Evolutionary conservation across 164 flowering plant species (phyloP).

Genomic region (Akebia trifoliata): DNA sequence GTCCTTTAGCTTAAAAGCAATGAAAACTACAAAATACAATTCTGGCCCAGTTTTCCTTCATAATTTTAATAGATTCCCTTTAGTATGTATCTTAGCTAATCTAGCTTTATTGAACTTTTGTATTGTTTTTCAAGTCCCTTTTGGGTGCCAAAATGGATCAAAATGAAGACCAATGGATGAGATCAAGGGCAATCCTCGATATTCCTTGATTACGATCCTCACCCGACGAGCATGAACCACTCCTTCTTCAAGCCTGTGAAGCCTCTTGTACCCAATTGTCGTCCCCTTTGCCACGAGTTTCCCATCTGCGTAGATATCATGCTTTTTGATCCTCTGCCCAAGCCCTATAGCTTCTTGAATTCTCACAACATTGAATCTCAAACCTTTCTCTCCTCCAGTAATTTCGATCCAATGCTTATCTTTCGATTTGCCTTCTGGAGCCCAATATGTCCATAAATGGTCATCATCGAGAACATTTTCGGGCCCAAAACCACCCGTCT

Average conservation of each 20-base stretch:
- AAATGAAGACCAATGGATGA: slow-evolving; percentile 73
- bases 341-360: slow-evolving; percentile 91
- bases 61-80: background rate
- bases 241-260: slow-evolving; percentile 61
- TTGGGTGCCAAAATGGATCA: slow-evolving; percentile 69
- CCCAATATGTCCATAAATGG: slow-evolving; percentile 89
- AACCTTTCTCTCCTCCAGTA: slow-evolving; percentile 16
- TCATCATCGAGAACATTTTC: slow-evolving; percentile 60
- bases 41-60: background rate
- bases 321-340: slow-evolving; percentile 72
- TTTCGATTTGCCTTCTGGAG: slow-evolving; percentile 41
- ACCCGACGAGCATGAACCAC: slow-evolving; percentile 44
- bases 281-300: slow-evolving; percentile 46
- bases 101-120: background rate
- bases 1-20: background rate
- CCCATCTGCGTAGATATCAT: slow-evolving; percentile 63
- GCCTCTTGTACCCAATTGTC: slow-evolving; percentile 87
- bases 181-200: slow-evolving; percentile 60
- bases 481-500: slow-evolving; percentile 46
- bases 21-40: background rate
- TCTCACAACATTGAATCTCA: slow-evolving; percentile 76
- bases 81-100: background rate
- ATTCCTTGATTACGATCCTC: slow-evolving; percentile 39
- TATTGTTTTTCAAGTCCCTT: slow-evolving; percentile 2
- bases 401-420: slow-evolving; percentile 70